Conservation (phyloP, 371 early-diverging fungal species). For the Mucor ambiguus region DNA sequence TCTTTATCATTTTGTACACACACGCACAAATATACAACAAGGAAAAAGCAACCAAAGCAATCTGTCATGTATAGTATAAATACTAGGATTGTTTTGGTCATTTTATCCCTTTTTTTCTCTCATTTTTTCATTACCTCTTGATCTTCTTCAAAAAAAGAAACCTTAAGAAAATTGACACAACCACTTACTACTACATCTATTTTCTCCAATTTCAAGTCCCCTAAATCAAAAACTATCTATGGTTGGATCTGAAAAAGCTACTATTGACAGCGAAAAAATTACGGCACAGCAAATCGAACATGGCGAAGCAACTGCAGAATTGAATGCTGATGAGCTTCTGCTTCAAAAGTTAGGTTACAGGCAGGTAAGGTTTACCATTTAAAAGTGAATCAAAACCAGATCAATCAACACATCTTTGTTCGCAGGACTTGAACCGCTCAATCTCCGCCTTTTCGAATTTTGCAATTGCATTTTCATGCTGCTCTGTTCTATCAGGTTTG, state of each 20-base stretch:
- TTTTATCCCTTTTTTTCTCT: not conserved
- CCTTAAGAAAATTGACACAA: constrained; percentile 10
- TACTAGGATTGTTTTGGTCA: not conserved
- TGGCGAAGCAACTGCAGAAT: not conserved
- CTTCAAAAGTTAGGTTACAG: constrained; percentile 31
- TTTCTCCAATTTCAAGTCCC: constrained; percentile 14
- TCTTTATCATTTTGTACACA: constrained; percentile 8
- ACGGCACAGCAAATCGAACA: constrained; percentile 18
- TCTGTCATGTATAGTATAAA: constrained; percentile 10
- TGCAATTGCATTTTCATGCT: constrained; percentile 57
- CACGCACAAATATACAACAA: not conserved
- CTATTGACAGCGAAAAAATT: constrained; percentile 14
- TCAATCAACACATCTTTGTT: not conserved
- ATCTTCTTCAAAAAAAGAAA: not conserved
- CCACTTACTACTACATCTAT: constrained; percentile 7
- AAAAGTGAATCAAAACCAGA: not conserved
- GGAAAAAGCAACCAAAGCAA: not conserved
- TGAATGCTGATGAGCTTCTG: constrained; percentile 31
- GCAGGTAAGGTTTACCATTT: constrained; percentile 20
- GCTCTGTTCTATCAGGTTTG: constrained; percentile 56
- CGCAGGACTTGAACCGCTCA: constrained; percentile 53
- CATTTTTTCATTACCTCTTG: not conserved
- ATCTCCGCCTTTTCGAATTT: constrained; percentile 61
- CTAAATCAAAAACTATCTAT: not conserved
- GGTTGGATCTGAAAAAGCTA: constrained; percentile 3